A percentile compares a stretch with the other conserved stretches of the same genome.
Conservation (phyloP, 441 rosid species). For the Mallotus repandus region DNA sequence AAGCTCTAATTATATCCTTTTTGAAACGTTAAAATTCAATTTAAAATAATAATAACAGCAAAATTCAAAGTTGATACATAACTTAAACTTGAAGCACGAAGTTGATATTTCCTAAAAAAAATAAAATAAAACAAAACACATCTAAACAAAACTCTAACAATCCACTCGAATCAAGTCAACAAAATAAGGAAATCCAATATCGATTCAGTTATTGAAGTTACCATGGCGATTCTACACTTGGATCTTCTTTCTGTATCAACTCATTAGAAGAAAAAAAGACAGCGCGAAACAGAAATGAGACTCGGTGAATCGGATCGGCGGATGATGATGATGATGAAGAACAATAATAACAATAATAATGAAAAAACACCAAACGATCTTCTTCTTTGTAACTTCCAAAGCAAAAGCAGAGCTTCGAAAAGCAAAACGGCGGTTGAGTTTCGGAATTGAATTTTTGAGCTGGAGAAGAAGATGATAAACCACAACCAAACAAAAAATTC, state of each 20-base stretch:
- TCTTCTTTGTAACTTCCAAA: conserved; percentile 11
- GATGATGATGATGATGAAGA: too few species aligned
- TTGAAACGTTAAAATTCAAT: background rate
- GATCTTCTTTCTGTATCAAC: conserved; percentile 44
- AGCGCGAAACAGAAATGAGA: conserved; percentile 23
- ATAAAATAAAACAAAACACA: background rate
- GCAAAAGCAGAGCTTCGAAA: background rate
- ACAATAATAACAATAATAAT: too few species aligned
- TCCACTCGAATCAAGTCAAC: conserved; percentile 25
- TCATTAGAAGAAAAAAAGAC: conserved; percentile 36
- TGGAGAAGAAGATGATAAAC: conserved; percentile 31
- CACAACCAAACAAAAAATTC: conserved; percentile 29
- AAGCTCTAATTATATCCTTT: background rate
- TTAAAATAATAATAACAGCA: background rate
- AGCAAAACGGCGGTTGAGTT: conserved; percentile 9
- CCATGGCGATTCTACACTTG: conserved; percentile 46
- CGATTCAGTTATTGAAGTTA: conserved; percentile 23
- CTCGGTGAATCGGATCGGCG: conserved; percentile 53
- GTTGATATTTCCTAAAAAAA: background rate
- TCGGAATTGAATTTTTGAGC: conserved; percentile 20
- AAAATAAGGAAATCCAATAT: conserved; percentile 21
- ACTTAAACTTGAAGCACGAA: conserved; percentile 6
- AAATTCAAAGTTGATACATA: background rate
- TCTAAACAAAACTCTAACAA: background rate
- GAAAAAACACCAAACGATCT: background rate